phyloP scores from a whole-genome alignment of 176 grass and related monocot genomes.

The Olyra latifolia region DNA sequence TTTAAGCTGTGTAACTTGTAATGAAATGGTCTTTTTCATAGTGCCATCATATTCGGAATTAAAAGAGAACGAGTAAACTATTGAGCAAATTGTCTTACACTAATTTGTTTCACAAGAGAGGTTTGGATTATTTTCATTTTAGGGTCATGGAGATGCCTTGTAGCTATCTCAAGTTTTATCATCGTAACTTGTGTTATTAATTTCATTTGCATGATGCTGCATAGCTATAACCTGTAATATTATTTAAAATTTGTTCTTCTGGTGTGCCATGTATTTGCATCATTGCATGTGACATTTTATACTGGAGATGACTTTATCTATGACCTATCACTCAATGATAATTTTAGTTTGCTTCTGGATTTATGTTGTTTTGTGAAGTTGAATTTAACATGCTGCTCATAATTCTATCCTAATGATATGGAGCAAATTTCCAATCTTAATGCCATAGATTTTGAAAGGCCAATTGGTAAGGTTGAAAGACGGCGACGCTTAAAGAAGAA shows the following conservation, averaged over 20 bases:
- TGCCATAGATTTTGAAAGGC: conserved; percentile 29
- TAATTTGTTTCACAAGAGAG: not conserved
- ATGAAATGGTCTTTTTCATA: not conserved
- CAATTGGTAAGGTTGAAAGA: conserved; percentile 17
- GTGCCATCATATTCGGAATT: not conserved
- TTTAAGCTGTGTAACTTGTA: not conserved
- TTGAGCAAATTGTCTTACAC: not conserved
- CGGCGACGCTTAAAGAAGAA: conserved; percentile 51
- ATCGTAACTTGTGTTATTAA: not conserved
- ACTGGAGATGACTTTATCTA: not conserved
- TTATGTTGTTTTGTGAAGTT: not conserved
- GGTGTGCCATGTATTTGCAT: not conserved
- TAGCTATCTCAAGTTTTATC: not conserved
- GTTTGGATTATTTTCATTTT: not conserved
- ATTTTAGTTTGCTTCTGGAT: not conserved
- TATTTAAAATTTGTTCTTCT: not conserved
- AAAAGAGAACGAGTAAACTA: not conserved
- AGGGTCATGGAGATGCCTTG: not conserved
- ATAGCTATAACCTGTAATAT: not conserved
- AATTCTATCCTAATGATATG: not conserved
- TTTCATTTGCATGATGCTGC: not conserved
- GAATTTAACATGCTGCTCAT: conserved; percentile 8
- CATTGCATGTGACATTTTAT: conserved; percentile 10
- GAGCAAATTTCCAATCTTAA: conserved; percentile 20
- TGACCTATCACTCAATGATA: not conserved